Evolutionary conservation across 2,329 filamentous ascomycete species (phyloP).

Genomic region (Thermochaetoides dissita): DNA sequence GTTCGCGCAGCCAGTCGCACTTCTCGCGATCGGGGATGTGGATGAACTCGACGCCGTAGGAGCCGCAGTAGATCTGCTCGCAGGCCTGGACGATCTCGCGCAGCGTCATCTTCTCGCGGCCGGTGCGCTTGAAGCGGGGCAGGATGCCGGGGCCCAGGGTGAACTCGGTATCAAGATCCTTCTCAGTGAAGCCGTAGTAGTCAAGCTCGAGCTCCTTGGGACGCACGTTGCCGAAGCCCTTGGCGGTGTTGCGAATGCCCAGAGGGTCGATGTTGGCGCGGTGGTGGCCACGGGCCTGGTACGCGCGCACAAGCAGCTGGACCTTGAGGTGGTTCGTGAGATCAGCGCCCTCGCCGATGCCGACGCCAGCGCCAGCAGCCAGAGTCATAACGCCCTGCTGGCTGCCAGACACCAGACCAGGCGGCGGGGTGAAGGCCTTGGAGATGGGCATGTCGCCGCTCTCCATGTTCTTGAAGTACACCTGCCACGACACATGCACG

Average conservation of each 20-base stretch:
- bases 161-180: constrained; percentile 86
- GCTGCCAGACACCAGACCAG: constrained; percentile 65
- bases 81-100: constrained; percentile 87
- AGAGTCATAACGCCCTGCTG: constrained; percentile 65
- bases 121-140: constrained; percentile 79
- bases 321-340: constrained; percentile 96
- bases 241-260: constrained; percentile 74
- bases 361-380: constrained; percentile 53
- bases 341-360: constrained; percentile 58
- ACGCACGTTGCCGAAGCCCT: constrained; percentile 72
- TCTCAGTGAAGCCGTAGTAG: constrained; percentile 89
- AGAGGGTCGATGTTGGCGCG: constrained; percentile 96
- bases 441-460: constrained; percentile 94
- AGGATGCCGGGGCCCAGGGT: constrained; percentile 86
- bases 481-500: constrained; percentile 96
- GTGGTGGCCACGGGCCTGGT: constrained; percentile 95
- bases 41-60: constrained; percentile 97
- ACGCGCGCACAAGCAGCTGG: constrained; percentile 89
- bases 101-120: constrained; percentile 88
- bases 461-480: constrained; percentile 99
- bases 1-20: constrained; percentile 95
- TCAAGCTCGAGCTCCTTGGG: constrained; percentile 87
- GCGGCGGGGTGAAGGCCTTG: constrained; percentile 90
- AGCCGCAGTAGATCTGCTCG: constrained; percentile 91
- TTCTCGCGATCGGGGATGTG: constrained; percentile 95